Evolutionary conservation across 495 filamentous ascomycete genomes (phyloP).

Genomic region (Aspergillus carlsbadensis): DNA sequence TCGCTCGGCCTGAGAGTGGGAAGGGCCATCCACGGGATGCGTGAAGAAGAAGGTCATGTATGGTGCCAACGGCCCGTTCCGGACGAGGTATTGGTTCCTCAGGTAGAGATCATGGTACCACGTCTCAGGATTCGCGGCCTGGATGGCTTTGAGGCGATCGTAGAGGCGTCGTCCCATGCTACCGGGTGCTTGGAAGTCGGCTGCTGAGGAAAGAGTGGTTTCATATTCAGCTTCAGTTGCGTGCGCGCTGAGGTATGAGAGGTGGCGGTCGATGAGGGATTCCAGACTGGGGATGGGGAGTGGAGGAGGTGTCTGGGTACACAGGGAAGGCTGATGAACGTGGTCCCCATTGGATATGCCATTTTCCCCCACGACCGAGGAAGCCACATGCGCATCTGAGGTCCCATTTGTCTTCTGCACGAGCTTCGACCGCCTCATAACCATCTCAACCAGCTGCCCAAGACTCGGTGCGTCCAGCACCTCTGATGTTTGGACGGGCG

Average conservation of each 20-base stretch:
- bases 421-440: background rate
- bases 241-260: constrained; percentile 1
- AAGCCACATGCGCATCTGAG: too few relatives aligned
- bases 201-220: background rate
- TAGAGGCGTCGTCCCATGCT: constrained; percentile 1
- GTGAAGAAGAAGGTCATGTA: constrained; percentile 4
- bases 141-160: background rate
- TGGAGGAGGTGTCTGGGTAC: background rate
- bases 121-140: background rate
- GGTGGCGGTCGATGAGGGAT: background rate
- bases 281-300: background rate
- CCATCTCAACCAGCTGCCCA: background rate
- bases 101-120: constrained; percentile 1
- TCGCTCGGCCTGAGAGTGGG: background rate
- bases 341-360: too few relatives aligned
- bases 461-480: background rate
- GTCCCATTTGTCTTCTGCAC: background rate
- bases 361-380: too few relatives aligned
- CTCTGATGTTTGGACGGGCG: background rate
- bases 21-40: background rate
- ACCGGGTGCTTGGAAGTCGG: constrained; percentile 1
- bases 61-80: background rate
- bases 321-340: too few relatives aligned
- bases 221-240: background rate
- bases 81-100: constrained; percentile 1